Conservation (phyloP, 495 filamentous ascomycete species). For the Xylaria castorea region DNA sequence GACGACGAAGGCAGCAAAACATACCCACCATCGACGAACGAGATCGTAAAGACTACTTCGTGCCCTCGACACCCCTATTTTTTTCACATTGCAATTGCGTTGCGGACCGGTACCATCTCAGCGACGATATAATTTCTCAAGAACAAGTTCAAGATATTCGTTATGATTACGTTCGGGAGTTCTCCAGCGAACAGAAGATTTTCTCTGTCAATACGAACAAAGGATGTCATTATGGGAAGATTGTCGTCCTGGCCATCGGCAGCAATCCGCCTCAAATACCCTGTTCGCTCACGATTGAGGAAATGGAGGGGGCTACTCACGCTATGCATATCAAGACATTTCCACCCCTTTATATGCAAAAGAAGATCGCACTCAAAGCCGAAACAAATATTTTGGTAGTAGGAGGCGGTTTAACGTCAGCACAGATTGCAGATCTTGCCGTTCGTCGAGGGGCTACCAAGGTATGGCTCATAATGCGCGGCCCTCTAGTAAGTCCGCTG, state of each 20-base stretch:
- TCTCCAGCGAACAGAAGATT: conserved; percentile 47
- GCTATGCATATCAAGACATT: conserved; percentile 61
- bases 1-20: conserved; percentile 39
- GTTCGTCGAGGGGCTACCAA: conserved; percentile 59
- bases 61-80: conserved; percentile 63
- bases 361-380: conserved; percentile 48
- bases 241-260: conserved; percentile 65
- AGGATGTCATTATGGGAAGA: conserved; percentile 53
- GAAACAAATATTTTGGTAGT: conserved; percentile 63
- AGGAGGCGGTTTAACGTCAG: conserved; percentile 67
- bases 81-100: conserved; percentile 62
- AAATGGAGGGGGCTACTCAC: conserved; percentile 59
- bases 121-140: conserved; percentile 52
- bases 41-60: conserved; percentile 70
- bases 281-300: conserved; percentile 40
- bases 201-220: conserved; percentile 60
- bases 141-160: conserved; percentile 58
- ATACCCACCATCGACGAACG: conserved; percentile 63
- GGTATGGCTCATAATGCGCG: conserved; percentile 65
- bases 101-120: conserved; percentile 58
- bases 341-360: conserved; percentile 42
- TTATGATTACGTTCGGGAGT: conserved; percentile 46
- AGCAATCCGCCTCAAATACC: conserved; percentile 62
- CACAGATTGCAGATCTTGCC: conserved; percentile 65
- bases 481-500: too few species aligned